Base-by-base conservation (phyloP, 1,139 yeast genomes). In the Taphrina wiesneri region DNA sequence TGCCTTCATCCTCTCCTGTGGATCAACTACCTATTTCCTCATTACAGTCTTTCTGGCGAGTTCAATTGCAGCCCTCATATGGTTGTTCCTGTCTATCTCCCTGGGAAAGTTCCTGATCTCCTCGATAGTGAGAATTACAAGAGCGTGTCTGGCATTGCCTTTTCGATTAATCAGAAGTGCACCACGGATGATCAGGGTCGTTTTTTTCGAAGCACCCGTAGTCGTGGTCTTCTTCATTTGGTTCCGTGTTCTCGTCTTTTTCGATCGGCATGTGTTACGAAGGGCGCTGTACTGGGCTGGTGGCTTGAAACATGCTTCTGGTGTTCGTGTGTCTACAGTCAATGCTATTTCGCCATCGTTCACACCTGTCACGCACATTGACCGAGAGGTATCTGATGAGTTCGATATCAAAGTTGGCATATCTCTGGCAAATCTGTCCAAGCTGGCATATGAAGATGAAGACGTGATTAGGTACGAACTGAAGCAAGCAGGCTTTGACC, bases 391-490 rank as follows among this genome's bases (percentile, higher is more conserved):
- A 13, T 11, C 53, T 2, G 39, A 23, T 0, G 39, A 21, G 3
- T 62, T 53, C 26, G 65, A 62, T n/a, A n/a, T 43, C 19, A 26
- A 43, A 34, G 26, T 51, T n/a, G 54, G 60, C 17, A 41, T 62
- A 13, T 43, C 60, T 23, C 54, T 62, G n/a, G 60, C 65, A 11
- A 62, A 62, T 30, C 45, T 62, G 30, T 53, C 65, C 6, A 53
- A 54, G 25, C 26, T 62, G 4, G 60, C 65, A 19, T 62, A 62
- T 32, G 65, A 62, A 39, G 65, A 62, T 25, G 52, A 53, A 19
- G 59, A 45, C 17, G 54, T 62, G 11, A 34, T 62, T 19, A 11
- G 28, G 21, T 46, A 53, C 26, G 65, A 62, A 25, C 28, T 62
- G 19, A 25, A 45, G 17, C 32, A 45, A 32, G 60, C 65, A 11